Percentiles rank a stretch among this genome's conserved stretches.
These are phyloP conservation scores for Rhodotorula sp. DNA, from an alignment of 1,284 basidiomycete genomes.

Conservation along the genomic window DNA sequence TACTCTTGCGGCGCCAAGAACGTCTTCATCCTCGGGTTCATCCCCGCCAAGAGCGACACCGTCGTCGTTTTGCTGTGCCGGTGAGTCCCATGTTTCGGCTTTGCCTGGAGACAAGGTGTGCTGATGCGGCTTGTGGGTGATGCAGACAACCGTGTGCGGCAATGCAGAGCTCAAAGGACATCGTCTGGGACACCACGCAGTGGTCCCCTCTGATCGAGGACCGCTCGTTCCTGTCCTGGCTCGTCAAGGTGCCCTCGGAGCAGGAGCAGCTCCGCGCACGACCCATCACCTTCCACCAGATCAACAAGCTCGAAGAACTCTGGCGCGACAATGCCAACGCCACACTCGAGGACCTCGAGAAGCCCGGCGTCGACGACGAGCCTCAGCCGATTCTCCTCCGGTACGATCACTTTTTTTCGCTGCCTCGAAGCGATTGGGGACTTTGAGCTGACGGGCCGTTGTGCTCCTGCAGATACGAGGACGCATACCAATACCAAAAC, in stretches of 20 bases:
- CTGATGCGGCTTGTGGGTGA: too few relatives aligned
- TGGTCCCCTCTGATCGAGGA: slow-evolving; percentile 99
- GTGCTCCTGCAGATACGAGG: slow-evolving; percentile 68
- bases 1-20: slow-evolving; percentile 99
- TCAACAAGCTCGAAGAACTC: slow-evolving; percentile 93
- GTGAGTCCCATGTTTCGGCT: too few relatives aligned
- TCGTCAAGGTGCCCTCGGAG: slow-evolving; percentile 95
- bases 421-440: too few relatives aligned
- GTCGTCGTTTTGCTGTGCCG: slow-evolving; percentile 98
- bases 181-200: slow-evolving; percentile 95
- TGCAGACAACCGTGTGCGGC: slow-evolving; percentile 93
- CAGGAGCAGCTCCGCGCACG: slow-evolving; percentile 91
- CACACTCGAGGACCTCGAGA: slow-evolving; percentile 93
- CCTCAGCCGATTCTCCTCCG: slow-evolving; percentile 84
- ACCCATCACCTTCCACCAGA: slow-evolving; percentile 94
- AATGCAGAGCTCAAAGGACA: slow-evolving; percentile 82
- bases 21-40: slow-evolving; percentile 98
- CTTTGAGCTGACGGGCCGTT: not conserved
- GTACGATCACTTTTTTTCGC: slow-evolving; percentile 42
- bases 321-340: slow-evolving; percentile 97
- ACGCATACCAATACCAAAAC: slow-evolving; percentile 99
- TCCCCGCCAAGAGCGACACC: slow-evolving; percentile 97
- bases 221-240: slow-evolving; percentile 95
- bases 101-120: too few relatives aligned
- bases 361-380: slow-evolving; percentile 93